Base-by-base conservation (phyloP, 306 rosid species). In the Quercus suber region DNA sequence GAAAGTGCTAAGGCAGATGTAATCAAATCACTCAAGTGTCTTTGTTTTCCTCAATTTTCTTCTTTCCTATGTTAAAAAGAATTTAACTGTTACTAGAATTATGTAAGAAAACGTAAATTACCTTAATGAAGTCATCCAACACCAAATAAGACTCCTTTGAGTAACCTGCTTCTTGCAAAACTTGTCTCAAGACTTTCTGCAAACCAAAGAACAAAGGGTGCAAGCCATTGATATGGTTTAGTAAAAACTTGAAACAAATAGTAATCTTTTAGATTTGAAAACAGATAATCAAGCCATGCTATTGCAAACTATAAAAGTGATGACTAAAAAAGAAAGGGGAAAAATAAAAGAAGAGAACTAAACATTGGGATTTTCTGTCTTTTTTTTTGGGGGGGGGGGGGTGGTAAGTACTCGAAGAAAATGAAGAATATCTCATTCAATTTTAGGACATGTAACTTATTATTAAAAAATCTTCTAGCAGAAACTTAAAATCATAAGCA, bases 81-180 rank as follows among this genome's bases (percentile, higher is more conserved):
- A 14, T 53, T 31, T 37, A 76, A 57, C 53, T 78, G 55, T 65
- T 6, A 71, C 18, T 73, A 55, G 19, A 81, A 37, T 78, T 41
- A 74, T 53, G 20, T 5, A 49, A 69, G 55, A 55, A 63, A 78
- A 73, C 59, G 51, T 37, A 73, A 73, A n/a, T n/a, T 56, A 91
- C 98, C 99, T 89, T 91, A 58, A 82, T 35, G 86, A 92, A 92
- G 87, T 91, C 98, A 45, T 86, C 90, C 80, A 90, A 79, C 69
- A 85, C 82, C 75, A 95, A 88, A 83, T 74, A 83, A 57, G 92
- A 88, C 56, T 83, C 92, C 83, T 85, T 87, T 31, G 89, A 65
- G 90, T 88, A 92, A 65, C 98, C 99, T n/a, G 94, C 91, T 85
- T 95, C 99, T 71, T 76, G 75, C 35, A 92, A 84, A 80, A 95